Evolutionary conservation across 2,329 filamentous ascomycete species (phyloP).

Genomic region (Sporothrix brasiliensis): DNA sequence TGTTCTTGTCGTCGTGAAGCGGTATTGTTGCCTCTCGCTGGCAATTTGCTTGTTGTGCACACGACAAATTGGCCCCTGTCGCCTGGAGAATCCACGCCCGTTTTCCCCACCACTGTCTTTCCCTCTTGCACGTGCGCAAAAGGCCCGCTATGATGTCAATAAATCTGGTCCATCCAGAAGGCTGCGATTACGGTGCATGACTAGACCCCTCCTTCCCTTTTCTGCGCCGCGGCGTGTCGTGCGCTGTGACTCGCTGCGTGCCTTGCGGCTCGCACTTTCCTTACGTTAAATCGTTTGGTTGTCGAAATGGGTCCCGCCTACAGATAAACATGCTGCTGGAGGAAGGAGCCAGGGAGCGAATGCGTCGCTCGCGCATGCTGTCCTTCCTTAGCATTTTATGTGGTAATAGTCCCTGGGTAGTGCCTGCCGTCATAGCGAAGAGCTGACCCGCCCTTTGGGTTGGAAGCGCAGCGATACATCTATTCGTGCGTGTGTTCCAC

Average conservation of each 20-base stretch:
- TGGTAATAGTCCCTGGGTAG: slow-evolving; percentile 49
- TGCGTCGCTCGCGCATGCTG: slow-evolving; percentile 18
- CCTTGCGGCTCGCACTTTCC: slow-evolving; percentile 37
- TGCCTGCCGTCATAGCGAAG: slow-evolving; percentile 2
- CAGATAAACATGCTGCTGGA: not conserved
- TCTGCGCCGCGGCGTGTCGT: not conserved
- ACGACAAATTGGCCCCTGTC: not conserved
- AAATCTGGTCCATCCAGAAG: slow-evolving; percentile 26
- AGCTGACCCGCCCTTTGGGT: slow-evolving; percentile 11
- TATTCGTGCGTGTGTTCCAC: too few relatives aligned
- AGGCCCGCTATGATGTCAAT: slow-evolving; percentile 32
- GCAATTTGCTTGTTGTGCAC: not conserved
- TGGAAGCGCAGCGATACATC: not conserved
- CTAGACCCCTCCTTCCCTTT: not conserved
- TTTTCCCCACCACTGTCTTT: slow-evolving; percentile 6
- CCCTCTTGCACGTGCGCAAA: slow-evolving; percentile 20
- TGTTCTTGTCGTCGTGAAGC: not conserved
- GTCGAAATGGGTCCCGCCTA: slow-evolving; percentile 36
- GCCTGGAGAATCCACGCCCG: not conserved
- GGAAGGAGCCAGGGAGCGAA: not conserved
- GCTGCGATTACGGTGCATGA: slow-evolving; percentile 30
- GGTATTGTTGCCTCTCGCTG: not conserved
- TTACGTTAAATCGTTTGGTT: slow-evolving; percentile 54
- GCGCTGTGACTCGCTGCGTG: slow-evolving; percentile 26
- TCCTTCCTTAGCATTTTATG: slow-evolving; percentile 46